Conservation (phyloP, 2,329 filamentous ascomycete species). For the Botryotinia calthae region DNA sequence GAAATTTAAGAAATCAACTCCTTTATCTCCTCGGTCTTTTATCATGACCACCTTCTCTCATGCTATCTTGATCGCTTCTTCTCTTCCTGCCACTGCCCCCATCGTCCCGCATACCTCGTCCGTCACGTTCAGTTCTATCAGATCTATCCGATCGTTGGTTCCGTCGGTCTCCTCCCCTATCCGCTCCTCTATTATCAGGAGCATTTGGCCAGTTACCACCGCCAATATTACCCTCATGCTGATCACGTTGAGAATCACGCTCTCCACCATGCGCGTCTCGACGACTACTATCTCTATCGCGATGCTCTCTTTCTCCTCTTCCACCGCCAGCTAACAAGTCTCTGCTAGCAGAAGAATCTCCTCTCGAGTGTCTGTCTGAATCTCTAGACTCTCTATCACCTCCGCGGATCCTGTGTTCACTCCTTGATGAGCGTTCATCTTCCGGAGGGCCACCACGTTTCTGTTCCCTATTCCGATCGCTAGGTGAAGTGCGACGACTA, state of each 20-base stretch:
- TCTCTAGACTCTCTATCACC: constrained; percentile 28
- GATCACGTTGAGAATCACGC: constrained; percentile 10
- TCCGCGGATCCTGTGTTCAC: constrained; percentile 35
- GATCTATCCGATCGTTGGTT: constrained; percentile 23
- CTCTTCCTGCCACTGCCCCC: constrained; percentile 35
- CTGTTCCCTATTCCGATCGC: constrained; percentile 34
- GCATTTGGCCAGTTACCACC: constrained; percentile 13
- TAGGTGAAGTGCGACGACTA: constrained; percentile 36
- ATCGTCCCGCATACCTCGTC: constrained; percentile 28
- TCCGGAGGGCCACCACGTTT: constrained; percentile 32
- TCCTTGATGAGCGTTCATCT: constrained; percentile 32
- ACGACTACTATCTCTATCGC: constrained; percentile 25
- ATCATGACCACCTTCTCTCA: constrained; percentile 38
- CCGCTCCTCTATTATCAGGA: constrained; percentile 25
- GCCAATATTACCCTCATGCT: background rate
- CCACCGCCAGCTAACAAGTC: constrained; percentile 30
- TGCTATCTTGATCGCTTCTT: constrained; percentile 33
- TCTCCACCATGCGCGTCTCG: constrained; percentile 23
- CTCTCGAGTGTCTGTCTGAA: constrained; percentile 12
- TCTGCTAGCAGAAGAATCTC: constrained; percentile 7
- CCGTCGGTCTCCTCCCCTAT: constrained; percentile 28
- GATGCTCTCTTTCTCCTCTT: constrained; percentile 23
- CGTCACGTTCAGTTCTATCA: constrained; percentile 31
- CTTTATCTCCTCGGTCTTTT: constrained; percentile 34
- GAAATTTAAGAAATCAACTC: constrained; percentile 12